Conservation (phyloP, 345 rosid species). For the Pelargonium nanum region DNA sequence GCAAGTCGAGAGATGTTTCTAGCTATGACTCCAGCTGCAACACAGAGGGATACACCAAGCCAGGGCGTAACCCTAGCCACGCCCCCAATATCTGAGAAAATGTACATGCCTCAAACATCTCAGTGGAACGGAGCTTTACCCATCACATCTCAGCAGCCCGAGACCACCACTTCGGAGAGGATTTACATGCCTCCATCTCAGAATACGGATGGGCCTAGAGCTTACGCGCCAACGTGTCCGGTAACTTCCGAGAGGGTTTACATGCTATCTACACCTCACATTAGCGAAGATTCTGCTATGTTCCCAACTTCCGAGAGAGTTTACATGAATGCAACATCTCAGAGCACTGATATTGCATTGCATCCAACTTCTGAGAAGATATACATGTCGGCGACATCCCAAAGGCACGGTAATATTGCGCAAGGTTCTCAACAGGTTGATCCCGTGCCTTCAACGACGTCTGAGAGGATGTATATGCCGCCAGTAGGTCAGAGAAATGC, state of each 20-base stretch:
- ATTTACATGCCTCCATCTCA: neutral
- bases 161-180: neutral
- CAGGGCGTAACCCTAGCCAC: too few species aligned
- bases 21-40: too few species aligned
- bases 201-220: too few species aligned
- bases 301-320: constrained; percentile 24
- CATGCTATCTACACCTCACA: neutral
- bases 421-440: constrained; percentile 10
- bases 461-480: constrained; percentile 21
- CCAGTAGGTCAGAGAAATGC: constrained; percentile 19
- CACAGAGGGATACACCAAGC: too few species aligned
- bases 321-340: constrained; percentile 17
- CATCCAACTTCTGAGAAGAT: constrained; percentile 16
- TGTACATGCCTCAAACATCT: neutral
- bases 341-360: constrained; percentile 13
- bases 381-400: constrained; percentile 17
- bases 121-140: neutral
- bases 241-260: neutral
- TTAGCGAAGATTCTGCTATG: constrained; percentile 5
- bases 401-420: constrained; percentile 7
- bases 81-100: too few species aligned
- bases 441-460: constrained; percentile 2
- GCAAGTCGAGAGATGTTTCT: neutral
- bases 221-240: too few species aligned
- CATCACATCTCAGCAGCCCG: neutral